Base-by-base conservation (phyloP, 2,329 filamentous ascomycete species). In the Tolypocladium tropicale region DNA sequence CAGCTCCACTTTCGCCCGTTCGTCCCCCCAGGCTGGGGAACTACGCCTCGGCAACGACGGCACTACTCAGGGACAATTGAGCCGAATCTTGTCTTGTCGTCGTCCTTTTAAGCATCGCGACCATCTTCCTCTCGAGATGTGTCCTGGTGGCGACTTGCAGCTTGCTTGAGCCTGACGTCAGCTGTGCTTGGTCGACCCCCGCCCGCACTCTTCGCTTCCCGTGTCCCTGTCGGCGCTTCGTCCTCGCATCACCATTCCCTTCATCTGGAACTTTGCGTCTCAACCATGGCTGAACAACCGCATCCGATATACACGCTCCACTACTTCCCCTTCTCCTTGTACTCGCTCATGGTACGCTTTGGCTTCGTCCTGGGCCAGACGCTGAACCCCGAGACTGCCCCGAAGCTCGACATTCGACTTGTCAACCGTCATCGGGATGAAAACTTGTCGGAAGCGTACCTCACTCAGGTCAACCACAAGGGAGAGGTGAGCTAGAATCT, bases 271-370 rank as follows among this genome's bases (percentile, higher is more conserved):
- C 16, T 10, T 18, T 16, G 10, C 16, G 6, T 18, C 46, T 10
- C 46, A 5, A 2, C 16, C 5, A 64, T 62, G 59, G 55, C 57
- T 18, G 59, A 59, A 32, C 28, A 54, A 18, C 30, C 34, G 21
- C 30, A 23, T 14, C 57, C 58, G 21, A 51, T 60, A n/a, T 67
- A 64, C 52, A 67, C 62, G 34, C 60, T 70, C 53, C 62, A 68
- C 53, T 66, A 64, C 56, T 70, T 63, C 21, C 63, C 64, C 6
- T 68, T 65, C 55, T 68, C 65, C 3, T 56, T 68, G 14, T 68
- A 70, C 53, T 68, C 67, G 10, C 60, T 68, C 21, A 65, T 68
- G 61, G 62, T 62, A n/a, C 64, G 64, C 18, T 67, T 68, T 56
- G 63, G 59, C 25, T 61, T 68, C 25, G 63, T 61, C 18, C 57